Base-by-base conservation (phyloP, 164 flowering plant genomes). In the Umbilicus rupestris region DNA sequence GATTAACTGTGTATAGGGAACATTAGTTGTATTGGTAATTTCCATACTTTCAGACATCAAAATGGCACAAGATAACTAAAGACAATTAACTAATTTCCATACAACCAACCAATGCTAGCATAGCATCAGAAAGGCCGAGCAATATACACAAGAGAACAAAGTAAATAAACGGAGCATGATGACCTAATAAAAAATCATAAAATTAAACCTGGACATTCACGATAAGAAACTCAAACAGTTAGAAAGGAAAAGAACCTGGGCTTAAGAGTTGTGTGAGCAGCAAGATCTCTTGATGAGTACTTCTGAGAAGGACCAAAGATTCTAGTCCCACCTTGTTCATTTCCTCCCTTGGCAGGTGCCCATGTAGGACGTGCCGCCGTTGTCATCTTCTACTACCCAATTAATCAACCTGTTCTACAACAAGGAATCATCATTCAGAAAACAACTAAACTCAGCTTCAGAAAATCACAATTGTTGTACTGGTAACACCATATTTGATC, bases 261-360 rank as follows among this genome's bases (percentile, higher is more conserved):
- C 52, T 92, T 92, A 14, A 92, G 67, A 63, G 82, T 73, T 11
- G 98, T 92, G 72, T 92, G 98, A 62, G 98, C 39, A 19, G 98
- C 96, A 68, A 92, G 74, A 76, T 92, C 96, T 74, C 98, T 80
- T 0, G 98, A 92, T 22, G 98, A 92, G 64, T 87, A 92, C 68
- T 92, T 92, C 79, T 92, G 96, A 7, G 96, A 92, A n/a, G 98
- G 96, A 7, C 98, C 98, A 60, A 92, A 92, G 66, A 90, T 92
- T 59, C 98, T 77, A 63, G 96, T 76, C 33, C 98, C 98, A 19
- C 98, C 98, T 78, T 90, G 98, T 66, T 92, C 98, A 33, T 92
- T 81, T 2, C 98, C 98, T 73, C 98, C 98, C 77, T 92, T 92
- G 7, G 98, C 98, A 31, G 98, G 98, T 44, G 96, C 97, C 98